Evolutionary conservation across 768 basidiomycete genomes (phyloP).

Genomic region (Boletus rubescentipes): DNA sequence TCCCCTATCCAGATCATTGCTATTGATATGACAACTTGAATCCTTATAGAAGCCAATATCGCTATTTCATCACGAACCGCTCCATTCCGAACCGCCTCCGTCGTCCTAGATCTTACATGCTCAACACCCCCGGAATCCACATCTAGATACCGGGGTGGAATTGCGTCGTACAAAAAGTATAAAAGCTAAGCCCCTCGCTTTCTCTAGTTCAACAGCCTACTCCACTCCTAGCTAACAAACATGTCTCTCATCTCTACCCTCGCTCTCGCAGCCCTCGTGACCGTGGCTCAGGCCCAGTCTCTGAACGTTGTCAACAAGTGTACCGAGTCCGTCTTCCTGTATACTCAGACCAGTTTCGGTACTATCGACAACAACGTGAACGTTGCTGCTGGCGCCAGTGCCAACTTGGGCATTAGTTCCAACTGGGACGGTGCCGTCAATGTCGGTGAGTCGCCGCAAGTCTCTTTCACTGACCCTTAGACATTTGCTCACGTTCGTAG

Average conservation of each 20-base stretch:
- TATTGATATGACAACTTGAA: background rate
- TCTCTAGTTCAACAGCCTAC: background rate
- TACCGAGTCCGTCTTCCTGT: conserved; percentile 28
- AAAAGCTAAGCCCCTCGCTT: conserved; percentile 2
- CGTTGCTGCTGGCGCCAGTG: conserved; percentile 21
- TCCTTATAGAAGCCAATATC: background rate
- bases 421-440: conserved; percentile 34
- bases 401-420: conserved; percentile 31
- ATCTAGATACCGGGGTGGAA: background rate
- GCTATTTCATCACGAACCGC: background rate
- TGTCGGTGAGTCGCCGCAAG: conserved; percentile 21
- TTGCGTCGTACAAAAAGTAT: conserved; percentile 5
- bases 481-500: conserved; percentile 16
- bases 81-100: conserved; percentile 1
- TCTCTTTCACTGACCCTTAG: background rate
- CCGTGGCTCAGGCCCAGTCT: conserved; percentile 27
- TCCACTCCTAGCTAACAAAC: background rate
- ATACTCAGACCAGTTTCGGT: conserved; percentile 31
- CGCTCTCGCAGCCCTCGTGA: conserved; percentile 19
- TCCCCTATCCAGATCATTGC: background rate
- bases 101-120: background rate
- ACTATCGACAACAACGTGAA: conserved; percentile 26
- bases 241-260: conserved; percentile 25
- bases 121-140: background rate
- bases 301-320: conserved; percentile 30